Conservation (phyloP, 768 basidiomycete species). For the Leccinellum rugosiceps region DNA sequence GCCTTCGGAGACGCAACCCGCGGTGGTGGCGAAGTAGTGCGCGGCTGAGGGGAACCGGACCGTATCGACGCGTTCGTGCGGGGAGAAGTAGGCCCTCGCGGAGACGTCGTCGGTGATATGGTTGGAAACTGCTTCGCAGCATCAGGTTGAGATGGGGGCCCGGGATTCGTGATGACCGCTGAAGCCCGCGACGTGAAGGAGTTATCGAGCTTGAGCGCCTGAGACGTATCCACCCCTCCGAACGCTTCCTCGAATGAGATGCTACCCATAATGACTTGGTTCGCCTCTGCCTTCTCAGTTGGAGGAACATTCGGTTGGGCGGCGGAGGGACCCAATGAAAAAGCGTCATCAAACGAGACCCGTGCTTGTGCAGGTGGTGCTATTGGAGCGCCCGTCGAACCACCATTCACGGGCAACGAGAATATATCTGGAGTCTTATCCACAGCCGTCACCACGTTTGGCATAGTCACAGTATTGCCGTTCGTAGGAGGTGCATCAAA, state of each 20-base stretch:
- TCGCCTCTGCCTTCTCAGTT: conserved; percentile 14
- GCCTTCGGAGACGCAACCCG: conserved; percentile 54
- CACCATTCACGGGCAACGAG: conserved; percentile 12
- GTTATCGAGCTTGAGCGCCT: conserved; percentile 39
- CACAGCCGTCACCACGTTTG: conserved; percentile 1
- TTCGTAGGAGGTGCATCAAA: conserved; percentile 22
- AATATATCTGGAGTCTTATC: conserved; percentile 14
- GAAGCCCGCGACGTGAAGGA: conserved; percentile 37
- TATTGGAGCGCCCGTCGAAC: conserved; percentile 7
- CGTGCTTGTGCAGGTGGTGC: conserved; percentile 17
- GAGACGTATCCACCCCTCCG: conserved; percentile 39
- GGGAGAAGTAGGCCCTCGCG: conserved; percentile 32
- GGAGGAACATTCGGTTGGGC: conserved; percentile 2
- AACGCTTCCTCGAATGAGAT: conserved; percentile 59
- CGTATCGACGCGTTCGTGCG: conserved; percentile 28
- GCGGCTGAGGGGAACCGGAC: conserved; percentile 42
- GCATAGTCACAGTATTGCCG: conserved; percentile 17
- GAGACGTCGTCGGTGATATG: conserved; percentile 40
- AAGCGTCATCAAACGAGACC: conserved; percentile 48
- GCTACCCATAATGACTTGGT: conserved; percentile 8
- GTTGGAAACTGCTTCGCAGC: conserved; percentile 34
- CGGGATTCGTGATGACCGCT: conserved; percentile 25
- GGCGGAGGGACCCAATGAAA: conserved; percentile 32
- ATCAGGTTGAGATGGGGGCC: conserved; percentile 15
- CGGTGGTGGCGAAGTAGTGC: conserved; percentile 45